phyloP scores from a whole-genome alignment of 1,284 basidiomycete genomes.

The Puccinia polysora region DNA sequence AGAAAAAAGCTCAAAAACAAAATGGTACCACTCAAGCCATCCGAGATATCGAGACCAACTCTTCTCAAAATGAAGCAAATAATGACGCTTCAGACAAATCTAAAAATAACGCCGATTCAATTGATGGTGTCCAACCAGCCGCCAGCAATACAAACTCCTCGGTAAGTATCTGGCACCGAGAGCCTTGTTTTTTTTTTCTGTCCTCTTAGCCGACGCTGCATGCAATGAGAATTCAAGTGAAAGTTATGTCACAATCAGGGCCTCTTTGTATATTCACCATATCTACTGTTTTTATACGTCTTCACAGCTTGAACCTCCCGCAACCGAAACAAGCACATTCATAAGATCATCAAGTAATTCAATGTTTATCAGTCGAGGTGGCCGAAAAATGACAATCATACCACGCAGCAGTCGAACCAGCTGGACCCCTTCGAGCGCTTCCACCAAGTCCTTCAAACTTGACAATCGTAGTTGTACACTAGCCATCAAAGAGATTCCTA shows the following conservation, averaged over 20 bases:
- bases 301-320: background rate
- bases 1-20: conserved; percentile 26
- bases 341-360: background rate
- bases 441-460: conserved; percentile 16
- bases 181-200: too few species aligned
- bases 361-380: background rate
- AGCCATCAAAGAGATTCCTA: conserved; percentile 5
- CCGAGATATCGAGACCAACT: background rate
- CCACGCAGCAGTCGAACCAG: conserved; percentile 7
- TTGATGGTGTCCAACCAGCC: too few species aligned
- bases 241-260: too few species aligned
- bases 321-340: background rate
- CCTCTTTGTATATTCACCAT: too few species aligned
- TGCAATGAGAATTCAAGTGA: too few species aligned
- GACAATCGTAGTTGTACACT: conserved; percentile 34
- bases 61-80: background rate
- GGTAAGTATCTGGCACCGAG: too few species aligned
- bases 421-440: background rate
- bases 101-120: background rate
- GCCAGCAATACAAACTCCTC: too few species aligned
- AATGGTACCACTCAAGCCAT: background rate
- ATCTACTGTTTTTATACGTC: too few species aligned
- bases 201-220: too few species aligned
- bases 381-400: background rate
- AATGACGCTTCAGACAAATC: background rate